Evolutionary conservation across 73 alveolate species (phyloP), one percentile per base, ranked within the genome.

Genomic region (Effrenium voratum): DNA sequence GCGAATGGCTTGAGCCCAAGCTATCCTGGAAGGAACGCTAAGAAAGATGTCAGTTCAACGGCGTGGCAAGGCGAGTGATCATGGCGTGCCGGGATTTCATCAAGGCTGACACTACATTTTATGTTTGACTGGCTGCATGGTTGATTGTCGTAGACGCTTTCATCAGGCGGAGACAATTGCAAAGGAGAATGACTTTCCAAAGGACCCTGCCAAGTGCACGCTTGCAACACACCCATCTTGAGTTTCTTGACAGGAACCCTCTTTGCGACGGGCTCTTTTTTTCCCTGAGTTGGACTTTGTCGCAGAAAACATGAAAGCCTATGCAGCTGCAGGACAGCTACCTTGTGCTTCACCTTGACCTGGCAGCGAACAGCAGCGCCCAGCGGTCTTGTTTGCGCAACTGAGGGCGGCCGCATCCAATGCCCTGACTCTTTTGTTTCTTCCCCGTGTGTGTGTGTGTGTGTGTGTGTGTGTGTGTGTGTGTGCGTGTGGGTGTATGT

Each of bases 51-150:
- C 38, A n/a, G 43, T 8, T 10, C 28, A 5, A 22, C 22, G 46
- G 50, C n/a, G 10, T 36, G 84, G 50, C 40, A 55, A 68, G 97
- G 97, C 98, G 90, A 22, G 98, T 91, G 73, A 91, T 91, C 98
- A 70, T 91, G 98, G 98, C 98, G 41, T 91, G 98, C 98, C 87
- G 98, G 26, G 98, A 91, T 77, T 91, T 66, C 57, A 77, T 68
- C 77, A 91, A 90, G 97, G 97, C 86, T n/a, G 2, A 30, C 34
- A 22, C 16, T 57, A 41, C 24, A 28, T n/a, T n/a, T n/a, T 59
- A 19, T 59, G 30, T 26, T 12, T 59, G 36, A 36, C 1, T 22
- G 36, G 26, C 77, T 40, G 49, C 86, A 40, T 40, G 55, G 32
- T 41, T 13, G 47, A 38, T 50, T n/a, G 24, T 52, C 8, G 43